Conservation (phyloP, 176 grass and related monocot genomes). For the Hyparrhenia diplandra region DNA sequence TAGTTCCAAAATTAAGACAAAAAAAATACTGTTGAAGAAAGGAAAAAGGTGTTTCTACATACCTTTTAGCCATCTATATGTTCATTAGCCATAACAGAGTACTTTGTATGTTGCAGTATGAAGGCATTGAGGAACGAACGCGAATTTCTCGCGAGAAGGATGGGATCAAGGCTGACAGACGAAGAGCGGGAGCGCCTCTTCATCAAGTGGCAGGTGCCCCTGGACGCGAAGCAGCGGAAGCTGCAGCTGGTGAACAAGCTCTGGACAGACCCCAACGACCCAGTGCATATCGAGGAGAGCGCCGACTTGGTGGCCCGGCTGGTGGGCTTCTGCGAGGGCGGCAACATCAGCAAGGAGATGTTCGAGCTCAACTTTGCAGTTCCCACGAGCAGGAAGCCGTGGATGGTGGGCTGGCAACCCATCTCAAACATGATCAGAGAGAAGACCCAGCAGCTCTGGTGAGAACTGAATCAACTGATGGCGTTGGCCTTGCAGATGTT, state of each 20-base stretch:
- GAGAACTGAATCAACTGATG: not conserved
- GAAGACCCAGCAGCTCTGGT: slow-evolving; percentile 35
- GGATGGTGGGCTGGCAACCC: slow-evolving; percentile 88
- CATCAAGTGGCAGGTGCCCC: slow-evolving; percentile 72
- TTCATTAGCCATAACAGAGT: not conserved
- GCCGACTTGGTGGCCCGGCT: slow-evolving; percentile 84
- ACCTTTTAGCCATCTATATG: not conserved
- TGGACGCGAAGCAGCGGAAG: slow-evolving; percentile 85
- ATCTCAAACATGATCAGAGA: slow-evolving; percentile 81
- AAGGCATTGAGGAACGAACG: slow-evolving; percentile 74
- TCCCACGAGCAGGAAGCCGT: slow-evolving; percentile 69
- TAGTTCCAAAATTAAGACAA: not conserved
- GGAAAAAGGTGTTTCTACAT: not conserved
- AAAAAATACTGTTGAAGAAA: not conserved
- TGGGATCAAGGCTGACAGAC: slow-evolving; percentile 72
- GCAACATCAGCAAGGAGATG: slow-evolving; percentile 94
- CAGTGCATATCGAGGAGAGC: slow-evolving; percentile 58
- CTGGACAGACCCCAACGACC: slow-evolving; percentile 68
- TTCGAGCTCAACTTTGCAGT: slow-evolving; percentile 86
- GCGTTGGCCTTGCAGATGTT: not conserved
- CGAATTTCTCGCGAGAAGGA: slow-evolving; percentile 73
- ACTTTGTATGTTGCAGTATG: slow-evolving; percentile 44
- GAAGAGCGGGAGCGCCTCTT: slow-evolving; percentile 71
- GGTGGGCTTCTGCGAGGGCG: slow-evolving; percentile 89
- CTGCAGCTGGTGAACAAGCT: slow-evolving; percentile 83